Evolutionary conservation across 306 rosid species (phyloP), one percentile per base, ranked within the genome.

Genomic region (Ormosia emarginata): DNA sequence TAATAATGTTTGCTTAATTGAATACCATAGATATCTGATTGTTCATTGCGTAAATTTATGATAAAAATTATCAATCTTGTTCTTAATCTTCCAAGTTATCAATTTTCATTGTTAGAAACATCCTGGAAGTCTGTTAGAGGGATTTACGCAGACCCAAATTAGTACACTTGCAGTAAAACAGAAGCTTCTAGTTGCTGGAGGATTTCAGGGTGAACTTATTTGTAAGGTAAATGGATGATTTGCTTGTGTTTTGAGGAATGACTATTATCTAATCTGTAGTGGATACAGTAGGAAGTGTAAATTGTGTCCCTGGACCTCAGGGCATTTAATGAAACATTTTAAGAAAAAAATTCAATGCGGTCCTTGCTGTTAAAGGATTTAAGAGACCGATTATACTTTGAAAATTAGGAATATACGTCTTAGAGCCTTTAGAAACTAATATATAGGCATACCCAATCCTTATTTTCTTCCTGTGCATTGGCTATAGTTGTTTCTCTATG

Each of bases 141-240:
- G 95, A 56, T 91, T 93, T 82, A 84, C 91, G 5, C 90, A 89
- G 81, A 91, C 94, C 66, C 94, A 91, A 88, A 88, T 88, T 65
- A 93, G 97, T 79, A 93, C 97, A 29, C 91, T 93, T 87, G 88
- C 97, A 15, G 95, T 91, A 24, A 91, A 89, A 87, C 95, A 93
- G 55, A 90, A 91, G 76, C 86, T 93, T 62, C 84, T 93, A 49
- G 94, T 93, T 81, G 95, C 92, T 52, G 97, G 97, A 83, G 97
- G 97, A 67, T 91, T 91, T 82, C 97, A 89, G 81, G 97, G 97
- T 69, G 97, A 93, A 82, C 95, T 93, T 81, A 93, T 93, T 83
- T 93, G 95, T 80, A 93, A 92, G 97, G 97, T 91, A 84, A 67
- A 50, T 50, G 32, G 61, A 67, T 29, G 2, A 55, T 83, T 52